Evolutionary conservation across 495 filamentous ascomycete species (phyloP), one percentile per base, ranked within the genome.

Genomic region (Lichenothelia convexa): DNA sequence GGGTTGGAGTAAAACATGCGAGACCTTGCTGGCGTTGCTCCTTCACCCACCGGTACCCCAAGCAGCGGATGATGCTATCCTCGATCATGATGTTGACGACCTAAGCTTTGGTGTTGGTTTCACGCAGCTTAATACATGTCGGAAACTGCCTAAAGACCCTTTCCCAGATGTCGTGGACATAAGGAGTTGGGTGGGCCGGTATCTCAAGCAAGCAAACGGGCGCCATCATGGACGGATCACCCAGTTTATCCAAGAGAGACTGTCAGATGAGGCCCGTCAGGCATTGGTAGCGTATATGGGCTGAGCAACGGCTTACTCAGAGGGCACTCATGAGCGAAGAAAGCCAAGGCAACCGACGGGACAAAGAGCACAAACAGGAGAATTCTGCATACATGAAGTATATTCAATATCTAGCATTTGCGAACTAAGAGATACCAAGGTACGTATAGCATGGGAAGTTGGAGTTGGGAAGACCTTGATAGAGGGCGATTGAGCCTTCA

Each of bases 101-200:
- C 71, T 93, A 49, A 74, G 79, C 34, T 99, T 95, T 47, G 91
- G 87, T 8, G 73, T 92, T 30, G 84, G 83, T 1, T 99, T 91
- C 58, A 94, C 89, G 1, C 70, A 78, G 27, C 65, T 99, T 38
- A 86, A 80, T 53, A 94, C 89, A 1, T 83, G 86, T 56, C 80
- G 77, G 53, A 69, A 71, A 34, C 51, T 57, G 21, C 47, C 64
- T 6, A 64, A 62, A 37, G 86, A 93, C 50, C 73, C 78, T 15
- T 93, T 75, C 68, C 79, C 85, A 21, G 76, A 91, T 36, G 76
- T 87, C 6, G 62, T 62, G 6, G 79, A 91, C 50, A 70, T 91
- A 13, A 78, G 78, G 57, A 50, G 48, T 18, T 94, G 85, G 85
- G 81, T 86, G 2, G 67, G 76, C 17, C 53, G 65, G 47, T 83